A percentile compares a stretch with the other conserved stretches of the same genome.
These are phyloP conservation scores for Trichoderma simmonsii DNA, from an alignment of 2,329 filamentous ascomycete species.

Conservation along the genomic window DNA sequence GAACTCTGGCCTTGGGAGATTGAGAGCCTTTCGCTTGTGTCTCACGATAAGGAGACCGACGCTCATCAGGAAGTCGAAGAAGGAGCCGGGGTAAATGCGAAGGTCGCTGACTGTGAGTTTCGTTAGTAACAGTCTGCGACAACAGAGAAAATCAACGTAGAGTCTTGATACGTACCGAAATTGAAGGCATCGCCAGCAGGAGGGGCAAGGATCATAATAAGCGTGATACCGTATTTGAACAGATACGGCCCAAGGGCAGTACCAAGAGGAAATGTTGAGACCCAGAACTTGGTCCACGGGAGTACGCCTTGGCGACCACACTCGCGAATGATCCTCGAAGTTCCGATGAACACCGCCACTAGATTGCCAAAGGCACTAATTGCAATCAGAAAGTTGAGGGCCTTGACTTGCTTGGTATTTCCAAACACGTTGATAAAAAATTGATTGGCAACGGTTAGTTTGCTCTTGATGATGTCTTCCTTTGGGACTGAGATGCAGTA, in stretches of 20 bases:
- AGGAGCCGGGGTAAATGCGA: constrained; percentile 53
- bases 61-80: constrained; percentile 57
- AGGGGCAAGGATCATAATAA: constrained; percentile 58
- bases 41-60: constrained; percentile 58
- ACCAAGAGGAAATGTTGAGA: constrained; percentile 59
- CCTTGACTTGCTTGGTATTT: constrained; percentile 44
- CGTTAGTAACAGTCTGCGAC: constrained; percentile 23
- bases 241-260: constrained; percentile 59
- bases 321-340: constrained; percentile 57
- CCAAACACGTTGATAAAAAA: constrained; percentile 61
- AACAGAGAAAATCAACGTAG: neutral
- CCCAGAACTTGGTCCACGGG: constrained; percentile 60
- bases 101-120: constrained; percentile 54
- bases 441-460: constrained; percentile 52
- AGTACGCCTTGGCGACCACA: constrained; percentile 61
- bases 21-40: constrained; percentile 48
- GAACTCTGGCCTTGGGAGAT: constrained; percentile 50
- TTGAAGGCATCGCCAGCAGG: constrained; percentile 64
- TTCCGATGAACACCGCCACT: constrained; percentile 52
- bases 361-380: constrained; percentile 59
- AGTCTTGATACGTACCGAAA: constrained; percentile 43
- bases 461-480: constrained; percentile 49
- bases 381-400: constrained; percentile 55
- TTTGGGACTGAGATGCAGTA: constrained; percentile 43
- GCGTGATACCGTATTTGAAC: constrained; percentile 55